Base-by-base conservation (phyloP, 306 rosid species). In the Trichosanthes cucumerina region DNA sequence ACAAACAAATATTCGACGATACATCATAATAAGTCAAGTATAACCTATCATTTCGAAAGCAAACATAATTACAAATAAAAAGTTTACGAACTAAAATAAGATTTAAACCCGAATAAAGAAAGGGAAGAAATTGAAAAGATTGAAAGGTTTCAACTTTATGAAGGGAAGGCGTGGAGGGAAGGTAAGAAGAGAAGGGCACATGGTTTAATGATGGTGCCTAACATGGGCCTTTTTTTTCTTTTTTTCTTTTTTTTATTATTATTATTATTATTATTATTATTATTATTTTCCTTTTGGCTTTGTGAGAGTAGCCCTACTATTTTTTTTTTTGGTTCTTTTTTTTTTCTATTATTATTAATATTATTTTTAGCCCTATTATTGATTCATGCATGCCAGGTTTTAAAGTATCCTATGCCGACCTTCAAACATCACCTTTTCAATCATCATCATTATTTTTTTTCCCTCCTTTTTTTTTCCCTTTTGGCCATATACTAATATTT, bases 321-420 rank as follows among this genome's bases (percentile, higher is more conserved):
- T 15, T 34, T 34, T 7, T 0, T 15, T 65, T 33, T 7, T 3
- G n/a, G n/a, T 6, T 0, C 9, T 23, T 2, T 16, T 16, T 50
- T 50, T 16, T 1, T 12, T 15, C n/a, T 8, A 7, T 56, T 63
- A 10, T 2, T 28, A 28, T 28, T 28, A 28, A 1, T 28, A 28
- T 28, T 28, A 28, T 28, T 28, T n/a, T n/a, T n/a, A n/a, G 44
- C 24, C 75, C 28, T 41, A 39, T 31, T 43, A 39, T 43, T 69
- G n/a, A 69, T 69, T 39, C 75, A 69, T 69, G 75, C 75, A 65
- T 65, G 73, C 50, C 54, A 44, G 56, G 57, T 24, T 24, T 71
- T 44, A 71, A 71, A 71, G 76, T 24, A 71, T 71, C 76, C 56
- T 44, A 71, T 71, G 76, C 57, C 13, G 54, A 43, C 33, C 11